Evolutionary conservation across 495 filamentous ascomycete species (phyloP), one percentile per base, ranked within the genome.

Genomic region (Penicillium arizonense): DNA sequence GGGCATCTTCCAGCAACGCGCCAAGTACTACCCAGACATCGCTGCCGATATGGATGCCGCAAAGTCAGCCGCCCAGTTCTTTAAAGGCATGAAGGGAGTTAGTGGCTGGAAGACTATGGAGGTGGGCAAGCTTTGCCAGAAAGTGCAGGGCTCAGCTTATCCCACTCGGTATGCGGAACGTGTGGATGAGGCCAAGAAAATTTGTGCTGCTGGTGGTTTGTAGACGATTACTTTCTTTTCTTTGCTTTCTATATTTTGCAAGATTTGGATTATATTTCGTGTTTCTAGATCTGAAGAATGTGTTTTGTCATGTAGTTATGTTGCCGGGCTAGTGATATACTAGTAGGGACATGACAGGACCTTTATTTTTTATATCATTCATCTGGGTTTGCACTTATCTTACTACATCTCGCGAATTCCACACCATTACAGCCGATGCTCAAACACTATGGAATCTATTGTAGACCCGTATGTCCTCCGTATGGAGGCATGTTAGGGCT

Each of bases 1-100:
- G 0, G 57, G 57, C 13, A 59, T 59, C 48, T 59, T 59, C 57
- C 57, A 59, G 48, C 57, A 59, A 28, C 57, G 57, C 20, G 57
- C 53, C 12, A 44, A 38, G 10, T 56, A 39, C 57, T 59, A 59
- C 30, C 47, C 47, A 10, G 13, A 56, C 8, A 56, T 59, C 9
- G 57, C 57, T 13, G 57, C 57, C n/a, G 47, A 59, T 37, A 59
- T 59, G 57, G 48, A 59, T 26, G 47, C 57, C 9, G 57, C 36
- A 0, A 47, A 49, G 37, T 59, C 57, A 28, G 57, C 57, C 4
- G 57, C 47, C 1, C 57, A 59, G 38, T 56, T 59, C 48, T 59
- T 52, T 10, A 49, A 47, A 33, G 24, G 28, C 11, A 56, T 59
- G 57, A 47, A 51, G 37, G 21, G 16, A 13, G n/a, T 59, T 8